Evolutionary conservation across 2,329 filamentous ascomycete genomes (phyloP).

Genomic region (Colletotrichum melonis): DNA sequence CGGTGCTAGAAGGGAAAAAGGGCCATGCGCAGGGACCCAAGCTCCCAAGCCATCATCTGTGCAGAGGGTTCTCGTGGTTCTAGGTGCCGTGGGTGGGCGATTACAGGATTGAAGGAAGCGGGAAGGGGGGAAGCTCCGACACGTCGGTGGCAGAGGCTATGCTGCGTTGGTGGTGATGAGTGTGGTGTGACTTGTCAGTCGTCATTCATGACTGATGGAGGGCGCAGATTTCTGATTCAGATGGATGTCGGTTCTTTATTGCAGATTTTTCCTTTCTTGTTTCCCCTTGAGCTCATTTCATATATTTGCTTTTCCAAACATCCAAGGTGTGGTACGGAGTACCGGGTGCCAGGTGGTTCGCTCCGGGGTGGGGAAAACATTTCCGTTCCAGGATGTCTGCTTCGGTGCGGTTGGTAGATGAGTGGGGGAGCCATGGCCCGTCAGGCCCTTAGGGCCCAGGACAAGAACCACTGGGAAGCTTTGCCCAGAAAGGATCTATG

Average conservation of each 20-base stretch:
- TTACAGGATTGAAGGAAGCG: conserved; percentile 2
- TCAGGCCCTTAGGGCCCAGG: too few relatives aligned
- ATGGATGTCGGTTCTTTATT: not conserved
- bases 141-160: conserved; percentile 21
- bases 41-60: conserved; percentile 1
- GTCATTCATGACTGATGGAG: not conserved
- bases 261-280: not conserved
- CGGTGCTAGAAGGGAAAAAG: not conserved
- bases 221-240: not conserved
- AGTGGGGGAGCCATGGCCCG: not conserved
- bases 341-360: not conserved
- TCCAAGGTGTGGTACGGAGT: not conserved
- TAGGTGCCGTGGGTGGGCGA: not conserved
- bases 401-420: conserved; percentile 29
- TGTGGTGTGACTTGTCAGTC: not conserved
- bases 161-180: conserved; percentile 1
- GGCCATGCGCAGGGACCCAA: not conserved
- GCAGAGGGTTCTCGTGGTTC: conserved; percentile 17
- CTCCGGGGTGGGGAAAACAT: conserved; percentile 7
- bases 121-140: not conserved
- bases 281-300: not conserved
- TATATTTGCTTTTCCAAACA: conserved; percentile 20
- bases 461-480: too few relatives aligned
- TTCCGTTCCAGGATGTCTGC: conserved; percentile 13
- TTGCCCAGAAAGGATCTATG: conserved; percentile 7